A percentile compares a stretch with the other conserved stretches of the same genome.
phyloP scores from a whole-genome alignment of 345 rosid genomes.

The Pistacia vera region DNA sequence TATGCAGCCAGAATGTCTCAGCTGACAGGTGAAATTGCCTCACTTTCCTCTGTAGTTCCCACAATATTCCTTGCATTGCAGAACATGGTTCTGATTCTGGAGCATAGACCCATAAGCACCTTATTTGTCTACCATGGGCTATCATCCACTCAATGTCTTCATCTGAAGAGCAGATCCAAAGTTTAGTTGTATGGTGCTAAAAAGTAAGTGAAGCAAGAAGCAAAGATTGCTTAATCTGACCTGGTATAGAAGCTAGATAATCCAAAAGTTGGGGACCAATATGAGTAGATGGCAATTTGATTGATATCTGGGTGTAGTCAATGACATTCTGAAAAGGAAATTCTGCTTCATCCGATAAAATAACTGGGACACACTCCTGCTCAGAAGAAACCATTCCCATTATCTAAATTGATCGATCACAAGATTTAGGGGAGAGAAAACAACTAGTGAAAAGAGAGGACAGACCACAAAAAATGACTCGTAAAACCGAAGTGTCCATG shows the following conservation, averaged over 20 bases:
- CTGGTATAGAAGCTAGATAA: slow-evolving; percentile 82
- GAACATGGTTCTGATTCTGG: slow-evolving; percentile 71
- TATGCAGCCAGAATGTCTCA: slow-evolving; percentile 97
- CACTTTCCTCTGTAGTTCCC: slow-evolving; percentile 96
- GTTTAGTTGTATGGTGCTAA: not conserved
- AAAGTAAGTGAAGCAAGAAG: not conserved
- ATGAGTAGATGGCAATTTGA: slow-evolving; percentile 91
- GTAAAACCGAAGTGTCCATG: slow-evolving; percentile 97
- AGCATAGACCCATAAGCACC: slow-evolving; percentile 85
- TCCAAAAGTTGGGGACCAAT: slow-evolving; percentile 78
- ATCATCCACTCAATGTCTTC: slow-evolving; percentile 66
- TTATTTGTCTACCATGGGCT: slow-evolving; percentile 61
- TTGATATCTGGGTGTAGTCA: slow-evolving; percentile 75
- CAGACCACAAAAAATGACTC: slow-evolving; percentile 93
- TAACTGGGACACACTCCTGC: slow-evolving; percentile 97
- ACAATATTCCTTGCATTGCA: slow-evolving; percentile 75
- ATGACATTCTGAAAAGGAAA: slow-evolving; percentile 92
- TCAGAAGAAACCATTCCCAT: slow-evolving; percentile 12
- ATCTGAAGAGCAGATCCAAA: slow-evolving; percentile 42
- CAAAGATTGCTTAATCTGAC: slow-evolving; percentile 24
- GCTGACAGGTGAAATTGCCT: slow-evolving; percentile 88
- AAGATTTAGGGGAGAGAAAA: not conserved
- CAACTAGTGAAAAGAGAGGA: not conserved
- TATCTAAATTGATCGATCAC: not conserved
- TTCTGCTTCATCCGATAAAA: slow-evolving; percentile 87